Base-by-base conservation (phyloP, 148 eudicot species). In the Rhododendron williamsianum region DNA sequence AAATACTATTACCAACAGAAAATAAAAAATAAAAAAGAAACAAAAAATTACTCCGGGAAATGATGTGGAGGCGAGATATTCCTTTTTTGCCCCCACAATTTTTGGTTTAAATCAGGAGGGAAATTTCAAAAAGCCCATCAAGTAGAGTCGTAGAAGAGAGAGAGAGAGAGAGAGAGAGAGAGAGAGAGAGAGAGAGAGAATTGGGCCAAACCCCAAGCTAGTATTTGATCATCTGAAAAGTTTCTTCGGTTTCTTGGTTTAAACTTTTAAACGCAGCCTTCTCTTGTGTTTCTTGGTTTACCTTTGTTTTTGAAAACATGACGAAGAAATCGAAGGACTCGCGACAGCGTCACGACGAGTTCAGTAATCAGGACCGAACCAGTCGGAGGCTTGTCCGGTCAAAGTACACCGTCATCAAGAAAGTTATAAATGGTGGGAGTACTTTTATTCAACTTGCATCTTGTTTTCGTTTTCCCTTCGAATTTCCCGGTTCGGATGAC, bases 321-420 rank as follows among this genome's bases (percentile, higher is more conserved):
- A 45, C 15, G 30, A 41, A 3, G 54, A 27, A 79, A 48, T 4
- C 19, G 21, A 23, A 41, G 0, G 65, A 80, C 6, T 48, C 56
- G 11, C 51, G 1, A 1, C 48, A 15, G 11, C 51, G 1, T 2
- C 48, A 15, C 1, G 63, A 46, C 49, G 85, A 67, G 73, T 65
- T 78, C 74, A 58, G 23, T 13, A 83, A 56, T 25, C 72, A 87
- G 19, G 69, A 81, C 0, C 10, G 3, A 10, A 76, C 76, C 13
- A 77, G 81, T 65, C 84, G 89, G 7, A 60, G 87, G 38, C 74
- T 78, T n/a, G 80, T 90, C 6, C 90, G 90, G 0, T 85, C 84
- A 9, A 77, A 79, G 6, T 90, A 88, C 78, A 71, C 25, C 15
- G 48, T 19, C 2, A 80, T 88, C 19, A 81, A 41, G 30, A 82